A percentile compares a stretch with the other conserved stretches of the same genome.
Evolutionary conservation across 225 moss, liverwort and hornwort genomes (phyloP).

Genomic region (Asterella californica): DNA sequence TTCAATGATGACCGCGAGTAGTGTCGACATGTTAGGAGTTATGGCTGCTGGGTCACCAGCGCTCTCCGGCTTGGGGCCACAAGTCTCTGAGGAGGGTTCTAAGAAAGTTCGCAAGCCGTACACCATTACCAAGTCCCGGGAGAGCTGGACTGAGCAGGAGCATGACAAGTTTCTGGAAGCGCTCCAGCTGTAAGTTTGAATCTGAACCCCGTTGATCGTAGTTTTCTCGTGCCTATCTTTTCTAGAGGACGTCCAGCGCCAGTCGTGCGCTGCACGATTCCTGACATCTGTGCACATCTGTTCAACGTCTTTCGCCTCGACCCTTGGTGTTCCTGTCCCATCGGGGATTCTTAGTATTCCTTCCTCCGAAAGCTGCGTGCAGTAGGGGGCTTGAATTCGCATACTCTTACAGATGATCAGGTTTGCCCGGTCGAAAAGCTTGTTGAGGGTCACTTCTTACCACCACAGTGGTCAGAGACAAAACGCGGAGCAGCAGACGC

Average conservation of each 20-base stretch:
- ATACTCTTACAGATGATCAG: background rate
- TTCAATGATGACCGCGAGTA: conserved; percentile 26
- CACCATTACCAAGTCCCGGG: conserved; percentile 96
- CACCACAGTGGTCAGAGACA: background rate
- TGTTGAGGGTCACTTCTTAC: background rate
- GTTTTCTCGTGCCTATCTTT: background rate
- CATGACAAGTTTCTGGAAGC: conserved; percentile 98
- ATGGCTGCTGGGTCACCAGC: conserved; percentile 30
- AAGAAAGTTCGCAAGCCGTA: conserved; percentile 98
- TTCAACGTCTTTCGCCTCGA: background rate
- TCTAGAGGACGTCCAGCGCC: background rate
- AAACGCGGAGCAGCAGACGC: background rate
- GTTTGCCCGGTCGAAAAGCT: background rate
- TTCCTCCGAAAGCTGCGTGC: background rate
- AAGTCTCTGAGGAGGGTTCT: conserved; percentile 74
- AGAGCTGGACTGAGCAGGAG: conserved; percentile 99
- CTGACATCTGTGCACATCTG: background rate
- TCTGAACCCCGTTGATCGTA: background rate
- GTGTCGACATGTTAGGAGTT: conserved; percentile 38
- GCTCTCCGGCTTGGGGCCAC: conserved; percentile 35
- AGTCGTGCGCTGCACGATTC: background rate
- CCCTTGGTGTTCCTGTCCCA: background rate
- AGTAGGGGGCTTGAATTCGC: background rate
- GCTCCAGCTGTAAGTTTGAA: conserved; percentile 70
- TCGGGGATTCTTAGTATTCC: background rate